phyloP scores from a whole-genome alignment of 225 moss, liverwort and hornwort species.

The Marchantia polymorpha region DNA sequence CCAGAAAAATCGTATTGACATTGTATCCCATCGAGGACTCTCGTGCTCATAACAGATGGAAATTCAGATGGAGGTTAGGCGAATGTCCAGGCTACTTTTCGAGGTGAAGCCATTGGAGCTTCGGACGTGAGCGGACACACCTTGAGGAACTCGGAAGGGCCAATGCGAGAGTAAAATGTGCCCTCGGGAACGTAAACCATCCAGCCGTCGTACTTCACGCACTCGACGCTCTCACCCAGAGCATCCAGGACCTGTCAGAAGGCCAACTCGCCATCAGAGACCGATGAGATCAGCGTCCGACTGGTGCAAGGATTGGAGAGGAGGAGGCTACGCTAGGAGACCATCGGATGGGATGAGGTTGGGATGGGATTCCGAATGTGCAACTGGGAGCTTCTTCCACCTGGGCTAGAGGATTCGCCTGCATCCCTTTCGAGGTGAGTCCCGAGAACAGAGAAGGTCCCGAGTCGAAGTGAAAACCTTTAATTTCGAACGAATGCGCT shows the following conservation, averaged over 20 bases:
- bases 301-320: neutral
- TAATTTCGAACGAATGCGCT: slow-evolving; percentile 83
- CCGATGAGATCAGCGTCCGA: neutral
- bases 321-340: neutral
- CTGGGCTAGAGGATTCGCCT: slow-evolving; percentile 94
- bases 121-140: slow-evolving; percentile 19
- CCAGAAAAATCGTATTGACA: no score
- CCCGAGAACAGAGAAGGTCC: slow-evolving; percentile 93
- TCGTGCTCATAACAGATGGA: neutral
- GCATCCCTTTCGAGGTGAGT: slow-evolving; percentile 71
- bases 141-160: slow-evolving; percentile 76
- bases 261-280: neutral
- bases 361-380: no score
- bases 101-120: neutral
- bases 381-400: slow-evolving; percentile 20
- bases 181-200: slow-evolving; percentile 93
- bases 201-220: slow-evolving; percentile 82
- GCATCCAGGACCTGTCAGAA: slow-evolving; percentile 74
- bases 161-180: slow-evolving; percentile 74
- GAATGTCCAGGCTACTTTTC: no score
- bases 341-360: no score
- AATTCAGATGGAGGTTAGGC: neutral
- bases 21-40: no score
- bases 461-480: slow-evolving; percentile 91
- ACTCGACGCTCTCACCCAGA: slow-evolving; percentile 66